Conservation (phyloP, 2,329 filamentous ascomycete genomes). For the Sporothrix humicola region DNA sequence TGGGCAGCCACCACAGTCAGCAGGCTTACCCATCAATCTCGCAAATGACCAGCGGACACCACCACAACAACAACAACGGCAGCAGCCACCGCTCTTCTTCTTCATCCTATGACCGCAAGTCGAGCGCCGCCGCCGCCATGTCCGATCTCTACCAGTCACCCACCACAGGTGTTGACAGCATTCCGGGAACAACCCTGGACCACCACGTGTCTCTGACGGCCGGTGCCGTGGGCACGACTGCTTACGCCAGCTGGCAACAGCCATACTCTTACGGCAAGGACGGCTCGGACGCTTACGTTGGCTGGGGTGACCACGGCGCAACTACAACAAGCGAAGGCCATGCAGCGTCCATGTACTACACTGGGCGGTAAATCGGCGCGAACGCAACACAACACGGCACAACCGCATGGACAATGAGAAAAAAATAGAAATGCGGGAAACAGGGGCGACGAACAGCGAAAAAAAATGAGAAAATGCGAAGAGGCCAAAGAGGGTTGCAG, state of each 20-base stretch:
- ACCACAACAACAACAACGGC: constrained; percentile 18
- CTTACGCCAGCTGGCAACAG: constrained; percentile 54
- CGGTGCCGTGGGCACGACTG: constrained; percentile 47
- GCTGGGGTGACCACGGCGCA: constrained; percentile 45
- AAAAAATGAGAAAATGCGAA: background rate
- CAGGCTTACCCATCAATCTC: constrained; percentile 49
- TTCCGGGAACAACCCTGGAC: constrained; percentile 46
- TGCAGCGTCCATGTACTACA: constrained; percentile 45
- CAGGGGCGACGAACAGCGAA: background rate
- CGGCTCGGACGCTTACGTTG: constrained; percentile 46
- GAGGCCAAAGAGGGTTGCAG: background rate
- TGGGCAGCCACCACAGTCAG: constrained; percentile 45
- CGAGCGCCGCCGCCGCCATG: constrained; percentile 42
- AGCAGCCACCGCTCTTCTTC: constrained; percentile 40
- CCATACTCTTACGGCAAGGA: constrained; percentile 51
- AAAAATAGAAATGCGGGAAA: background rate
- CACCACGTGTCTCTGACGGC: constrained; percentile 49
- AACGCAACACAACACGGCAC: constrained; percentile 16
- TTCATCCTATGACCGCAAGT: constrained; percentile 51
- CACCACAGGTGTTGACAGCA: constrained; percentile 47
- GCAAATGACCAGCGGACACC: constrained; percentile 42
- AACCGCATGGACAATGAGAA: background rate
- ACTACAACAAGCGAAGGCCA: constrained; percentile 40
- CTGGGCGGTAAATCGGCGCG: constrained; percentile 39
- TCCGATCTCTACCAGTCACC: constrained; percentile 54